Conservation (phyloP, 805 yeast genomes). For the Lachancea thermotolerans region DNA sequence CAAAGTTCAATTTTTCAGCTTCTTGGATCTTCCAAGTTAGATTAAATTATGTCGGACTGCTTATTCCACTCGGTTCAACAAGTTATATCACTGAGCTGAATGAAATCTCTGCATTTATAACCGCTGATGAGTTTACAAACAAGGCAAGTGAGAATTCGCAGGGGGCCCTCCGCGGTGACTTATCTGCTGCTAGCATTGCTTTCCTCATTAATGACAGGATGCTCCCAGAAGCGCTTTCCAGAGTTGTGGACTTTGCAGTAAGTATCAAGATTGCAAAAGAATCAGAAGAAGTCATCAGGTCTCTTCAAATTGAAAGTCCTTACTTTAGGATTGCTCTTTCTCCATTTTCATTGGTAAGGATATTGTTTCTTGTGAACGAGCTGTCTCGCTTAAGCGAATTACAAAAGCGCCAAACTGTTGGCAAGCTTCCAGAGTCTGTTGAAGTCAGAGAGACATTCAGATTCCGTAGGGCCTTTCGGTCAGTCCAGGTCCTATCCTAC, state of each 20-base stretch:
- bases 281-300: slow-evolving; percentile 29
- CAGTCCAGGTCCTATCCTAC: slow-evolving; percentile 54
- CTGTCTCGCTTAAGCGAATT: background rate
- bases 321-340: slow-evolving; percentile 53
- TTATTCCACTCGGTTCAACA: slow-evolving; percentile 24
- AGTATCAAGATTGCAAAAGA: slow-evolving; percentile 38
- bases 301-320: slow-evolving; percentile 52
- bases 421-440: background rate
- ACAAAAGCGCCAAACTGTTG: background rate
- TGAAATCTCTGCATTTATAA: slow-evolving; percentile 4
- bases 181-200: slow-evolving; percentile 25
- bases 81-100: slow-evolving; percentile 27
- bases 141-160: background rate
- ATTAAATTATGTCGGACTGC: slow-evolving; percentile 24
- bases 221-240: slow-evolving; percentile 35
- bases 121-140: background rate
- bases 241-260: slow-evolving; percentile 41
- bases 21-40: slow-evolving; percentile 19
- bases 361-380: slow-evolving; percentile 34
- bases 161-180: slow-evolving; percentile 15
- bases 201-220: slow-evolving; percentile 26
- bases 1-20: too few relatives aligned
- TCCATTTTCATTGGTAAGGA: slow-evolving; percentile 40
- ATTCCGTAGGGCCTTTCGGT: slow-evolving; percentile 27
- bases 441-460: background rate